Evolutionary conservation across 2,329 filamentous ascomycete species (phyloP).

Genomic region (Trichoderma polysporum): DNA sequence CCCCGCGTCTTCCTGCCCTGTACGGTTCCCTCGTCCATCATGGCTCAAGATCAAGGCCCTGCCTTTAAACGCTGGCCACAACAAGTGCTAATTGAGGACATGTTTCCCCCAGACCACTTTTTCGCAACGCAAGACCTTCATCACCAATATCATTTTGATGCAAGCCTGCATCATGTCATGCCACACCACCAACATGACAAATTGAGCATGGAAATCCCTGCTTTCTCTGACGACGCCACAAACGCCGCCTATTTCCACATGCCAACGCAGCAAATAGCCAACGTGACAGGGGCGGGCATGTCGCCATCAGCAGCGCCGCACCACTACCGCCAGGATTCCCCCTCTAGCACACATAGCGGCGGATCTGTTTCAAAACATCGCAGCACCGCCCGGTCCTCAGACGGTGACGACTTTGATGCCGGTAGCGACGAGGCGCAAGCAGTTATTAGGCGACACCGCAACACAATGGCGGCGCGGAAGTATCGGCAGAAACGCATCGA

Average conservation of each 20-base stretch:
- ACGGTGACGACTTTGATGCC: conserved; percentile 22
- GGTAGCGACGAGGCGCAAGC: conserved; percentile 28
- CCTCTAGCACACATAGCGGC: conserved; percentile 15
- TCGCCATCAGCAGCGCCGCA: conserved; percentile 1
- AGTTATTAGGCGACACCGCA: conserved; percentile 60
- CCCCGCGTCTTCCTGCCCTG: background rate
- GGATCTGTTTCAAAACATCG: conserved; percentile 23
- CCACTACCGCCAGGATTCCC: conserved; percentile 8
- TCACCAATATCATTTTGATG: conserved; percentile 2
- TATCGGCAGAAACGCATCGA: conserved; percentile 71
- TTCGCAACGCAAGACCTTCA: conserved; percentile 1
- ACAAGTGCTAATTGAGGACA: background rate
- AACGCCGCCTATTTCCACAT: conserved; percentile 12
- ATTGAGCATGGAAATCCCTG: background rate
- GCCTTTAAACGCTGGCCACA: background rate
- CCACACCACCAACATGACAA: conserved; percentile 4
- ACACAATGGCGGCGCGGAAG: conserved; percentile 69
- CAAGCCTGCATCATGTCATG: background rate
- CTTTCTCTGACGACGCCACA: background rate
- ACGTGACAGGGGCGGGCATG: background rate
- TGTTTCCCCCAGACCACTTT: conserved; percentile 12
- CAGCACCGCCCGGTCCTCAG: conserved; percentile 15
- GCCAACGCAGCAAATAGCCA: conserved; percentile 14
- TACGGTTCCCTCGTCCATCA: background rate
- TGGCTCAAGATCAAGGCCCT: background rate